These are phyloP conservation scores for Apiospora aurea DNA, from an alignment of 2,329 filamentous ascomycete genomes.

Conservation along the genomic window DNA sequence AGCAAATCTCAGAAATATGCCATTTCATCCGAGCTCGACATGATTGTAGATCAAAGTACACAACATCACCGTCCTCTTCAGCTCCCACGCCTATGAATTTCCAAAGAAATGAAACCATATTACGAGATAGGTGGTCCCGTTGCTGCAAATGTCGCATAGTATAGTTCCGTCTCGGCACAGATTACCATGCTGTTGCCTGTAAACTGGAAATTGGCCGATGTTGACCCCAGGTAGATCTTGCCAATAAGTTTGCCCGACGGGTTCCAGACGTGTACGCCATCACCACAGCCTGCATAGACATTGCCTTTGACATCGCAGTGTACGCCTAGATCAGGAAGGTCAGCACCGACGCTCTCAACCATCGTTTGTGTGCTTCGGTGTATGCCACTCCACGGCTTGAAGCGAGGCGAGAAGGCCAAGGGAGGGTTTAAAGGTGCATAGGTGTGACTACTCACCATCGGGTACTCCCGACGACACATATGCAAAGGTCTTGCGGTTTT, in stretches of 20 bases:
- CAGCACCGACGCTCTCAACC: not conserved
- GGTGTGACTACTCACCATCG: conserved; percentile 55
- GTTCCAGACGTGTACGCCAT: conserved; percentile 59
- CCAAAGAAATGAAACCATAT: not conserved
- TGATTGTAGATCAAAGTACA: not conserved
- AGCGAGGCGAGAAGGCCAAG: not conserved
- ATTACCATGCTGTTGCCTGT: conserved; percentile 52
- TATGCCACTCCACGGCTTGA: no score
- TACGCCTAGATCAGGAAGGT: conserved; percentile 54
- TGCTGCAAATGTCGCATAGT: conserved; percentile 44
- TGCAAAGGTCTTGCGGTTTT: conserved; percentile 62
- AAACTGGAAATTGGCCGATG: conserved; percentile 57
- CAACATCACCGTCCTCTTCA: not conserved
- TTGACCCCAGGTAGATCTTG: conserved; percentile 62
- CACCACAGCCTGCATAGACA: conserved; percentile 59
- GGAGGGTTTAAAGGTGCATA: not conserved
- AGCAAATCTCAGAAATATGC: not conserved
- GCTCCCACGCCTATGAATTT: not conserved
- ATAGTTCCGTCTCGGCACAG: conserved; percentile 49
- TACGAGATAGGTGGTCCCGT: conserved; percentile 5
- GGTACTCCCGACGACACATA: conserved; percentile 61
- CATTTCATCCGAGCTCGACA: not conserved
- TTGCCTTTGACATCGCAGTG: conserved; percentile 62
- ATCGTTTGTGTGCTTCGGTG: not conserved
- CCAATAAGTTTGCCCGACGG: conserved; percentile 56